Conservation (phyloP, 108 stramenopile genomes). For the Stephanodiscus minutulus region DNA sequence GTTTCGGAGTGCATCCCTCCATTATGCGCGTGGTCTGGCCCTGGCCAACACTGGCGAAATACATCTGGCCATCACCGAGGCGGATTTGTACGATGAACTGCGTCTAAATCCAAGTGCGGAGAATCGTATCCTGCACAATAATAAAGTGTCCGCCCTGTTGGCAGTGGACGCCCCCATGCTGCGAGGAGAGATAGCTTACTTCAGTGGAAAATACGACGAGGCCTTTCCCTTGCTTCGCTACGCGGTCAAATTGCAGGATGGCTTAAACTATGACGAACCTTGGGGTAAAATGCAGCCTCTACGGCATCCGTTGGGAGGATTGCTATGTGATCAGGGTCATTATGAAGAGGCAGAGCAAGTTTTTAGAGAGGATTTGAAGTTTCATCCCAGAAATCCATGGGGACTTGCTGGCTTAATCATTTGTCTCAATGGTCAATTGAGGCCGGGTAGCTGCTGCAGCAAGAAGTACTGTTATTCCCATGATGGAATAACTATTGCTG, state of each 20-base stretch:
- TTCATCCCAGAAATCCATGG: slow-evolving; percentile 88
- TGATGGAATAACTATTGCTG: slow-evolving; percentile 5
- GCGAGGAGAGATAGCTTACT: slow-evolving; percentile 86
- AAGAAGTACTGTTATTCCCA: slow-evolving; percentile 4
- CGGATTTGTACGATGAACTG: slow-evolving; percentile 61
- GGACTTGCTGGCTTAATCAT: slow-evolving; percentile 73
- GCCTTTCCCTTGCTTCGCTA: slow-evolving; percentile 71
- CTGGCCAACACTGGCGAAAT: slow-evolving; percentile 61
- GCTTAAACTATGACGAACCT: slow-evolving; percentile 84
- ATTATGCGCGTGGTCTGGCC: slow-evolving; percentile 72
- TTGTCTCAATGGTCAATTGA: slow-evolving; percentile 45
- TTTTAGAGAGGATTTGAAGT: slow-evolving; percentile 73
- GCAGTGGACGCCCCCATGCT: slow-evolving; percentile 83
- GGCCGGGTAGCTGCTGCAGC: slow-evolving; percentile 20
- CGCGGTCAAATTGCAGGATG: slow-evolving; percentile 79
- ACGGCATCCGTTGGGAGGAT: slow-evolving; percentile 84
- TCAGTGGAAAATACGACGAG: slow-evolving; percentile 67
- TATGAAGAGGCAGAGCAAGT: slow-evolving; percentile 68
- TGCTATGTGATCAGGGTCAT: slow-evolving; percentile 77
- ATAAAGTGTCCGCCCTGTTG: slow-evolving; percentile 62
- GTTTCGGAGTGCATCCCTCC: slow-evolving; percentile 64
- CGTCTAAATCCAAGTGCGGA: slow-evolving; percentile 66
- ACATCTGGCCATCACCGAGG: slow-evolving; percentile 61
- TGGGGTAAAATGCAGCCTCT: slow-evolving; percentile 94
- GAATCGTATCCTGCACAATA: slow-evolving; percentile 84